These are phyloP conservation scores for Eucalyptus sideroxylon DNA, from an alignment of 345 rosid species.

Conservation along the genomic window DNA sequence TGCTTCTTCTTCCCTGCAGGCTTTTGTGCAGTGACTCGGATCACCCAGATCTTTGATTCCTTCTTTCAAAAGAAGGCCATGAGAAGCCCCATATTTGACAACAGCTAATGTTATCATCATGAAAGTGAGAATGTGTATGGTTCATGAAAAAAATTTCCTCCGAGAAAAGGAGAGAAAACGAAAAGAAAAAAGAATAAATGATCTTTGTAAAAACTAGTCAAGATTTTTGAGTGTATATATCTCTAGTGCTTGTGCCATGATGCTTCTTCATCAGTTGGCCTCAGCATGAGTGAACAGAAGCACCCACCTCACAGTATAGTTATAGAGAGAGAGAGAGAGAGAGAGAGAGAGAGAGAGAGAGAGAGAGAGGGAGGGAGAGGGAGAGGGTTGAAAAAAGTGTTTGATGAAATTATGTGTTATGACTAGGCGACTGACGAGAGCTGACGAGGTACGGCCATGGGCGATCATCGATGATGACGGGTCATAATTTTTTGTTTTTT, in stretches of 20 bases:
- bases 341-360: neutral
- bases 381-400: neutral
- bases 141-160: neutral
- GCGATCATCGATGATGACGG: neutral
- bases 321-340: neutral
- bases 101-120: neutral
- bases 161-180: neutral
- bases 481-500: neutral
- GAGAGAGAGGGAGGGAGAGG: neutral
- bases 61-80: neutral
- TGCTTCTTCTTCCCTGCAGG: neutral
- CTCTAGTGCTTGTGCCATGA: neutral
- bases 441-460: neutral
- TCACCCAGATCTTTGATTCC: neutral
- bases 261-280: neutral
- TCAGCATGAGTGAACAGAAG: neutral
- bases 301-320: neutral
- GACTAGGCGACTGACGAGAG: neutral
- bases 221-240: neutral
- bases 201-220: neutral
- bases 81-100: neutral
- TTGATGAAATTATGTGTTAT: neutral
- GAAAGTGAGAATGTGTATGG: neutral
- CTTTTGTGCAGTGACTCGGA: neutral
- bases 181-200: neutral